Evolutionary conservation across 371 early-diverging fungal genomes (phyloP).

Genomic region (Apophysomyces ossiformis): DNA sequence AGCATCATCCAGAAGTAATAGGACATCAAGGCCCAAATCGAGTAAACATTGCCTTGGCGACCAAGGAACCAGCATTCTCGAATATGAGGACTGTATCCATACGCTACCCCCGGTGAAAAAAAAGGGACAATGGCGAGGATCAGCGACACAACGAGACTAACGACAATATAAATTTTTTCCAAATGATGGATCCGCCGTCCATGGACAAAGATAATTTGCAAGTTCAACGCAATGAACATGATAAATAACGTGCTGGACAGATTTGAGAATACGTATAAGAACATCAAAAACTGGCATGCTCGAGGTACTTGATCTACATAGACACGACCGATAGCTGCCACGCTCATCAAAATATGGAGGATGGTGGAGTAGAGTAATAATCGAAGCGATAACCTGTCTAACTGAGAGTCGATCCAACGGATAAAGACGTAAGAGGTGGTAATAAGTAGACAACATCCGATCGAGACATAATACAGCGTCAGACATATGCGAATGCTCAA

Average conservation of each 20-base stretch:
- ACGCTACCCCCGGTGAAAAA: slow-evolving; percentile 8
- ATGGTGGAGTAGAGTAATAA: slow-evolving; percentile 20
- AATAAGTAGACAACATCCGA: slow-evolving; percentile 13
- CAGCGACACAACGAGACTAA: not conserved
- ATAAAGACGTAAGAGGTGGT: slow-evolving; percentile 18
- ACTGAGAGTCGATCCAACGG: slow-evolving; percentile 2
- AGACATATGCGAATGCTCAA: not conserved
- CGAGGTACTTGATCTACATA: not conserved
- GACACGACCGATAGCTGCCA: slow-evolving; percentile 13
- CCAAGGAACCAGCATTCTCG: slow-evolving; percentile 20
- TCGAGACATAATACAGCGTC: slow-evolving; percentile 18
- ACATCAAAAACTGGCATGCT: slow-evolving; percentile 21
- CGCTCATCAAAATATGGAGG: slow-evolving; percentile 15
- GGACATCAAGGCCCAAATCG: slow-evolving; percentile 15
- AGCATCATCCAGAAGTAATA: slow-evolving; percentile 21
- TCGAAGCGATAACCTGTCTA: slow-evolving; percentile 24
- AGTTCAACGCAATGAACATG: slow-evolving; percentile 23
- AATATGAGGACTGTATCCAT: slow-evolving; percentile 3
- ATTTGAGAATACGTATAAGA: slow-evolving; percentile 20
- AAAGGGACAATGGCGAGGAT: slow-evolving; percentile 15
- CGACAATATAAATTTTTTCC: slow-evolving; percentile 13
- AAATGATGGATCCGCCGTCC: not conserved
- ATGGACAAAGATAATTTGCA: slow-evolving; percentile 20
- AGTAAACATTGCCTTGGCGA: not conserved
- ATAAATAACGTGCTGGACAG: slow-evolving; percentile 15